Conservation (phyloP, 2,329 filamentous ascomycete species). For the Clonostachys rosea region DNA sequence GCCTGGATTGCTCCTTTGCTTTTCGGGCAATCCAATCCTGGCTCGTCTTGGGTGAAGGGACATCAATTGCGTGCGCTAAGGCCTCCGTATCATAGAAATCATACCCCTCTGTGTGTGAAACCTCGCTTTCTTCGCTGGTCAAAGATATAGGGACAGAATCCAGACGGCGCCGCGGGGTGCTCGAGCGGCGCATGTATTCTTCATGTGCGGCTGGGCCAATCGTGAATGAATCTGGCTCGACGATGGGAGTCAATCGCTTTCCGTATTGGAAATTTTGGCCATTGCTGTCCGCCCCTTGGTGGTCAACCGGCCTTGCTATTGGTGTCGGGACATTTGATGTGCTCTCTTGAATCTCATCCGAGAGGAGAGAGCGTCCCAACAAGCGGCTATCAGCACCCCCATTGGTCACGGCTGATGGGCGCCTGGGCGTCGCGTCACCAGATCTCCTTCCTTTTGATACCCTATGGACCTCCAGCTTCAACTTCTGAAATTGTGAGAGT, state of each 20-base stretch:
- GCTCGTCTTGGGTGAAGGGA: slow-evolving; percentile 22
- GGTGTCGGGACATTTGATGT: slow-evolving; percentile 60
- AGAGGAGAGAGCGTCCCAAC: background rate
- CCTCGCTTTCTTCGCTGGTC: slow-evolving; percentile 42
- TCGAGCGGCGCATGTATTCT: slow-evolving; percentile 14
- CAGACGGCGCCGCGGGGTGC: slow-evolving; percentile 34
- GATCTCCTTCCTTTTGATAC: background rate
- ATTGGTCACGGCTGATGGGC: slow-evolving; percentile 23
- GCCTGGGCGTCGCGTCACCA: slow-evolving; percentile 31
- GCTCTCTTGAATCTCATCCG: slow-evolving; percentile 38
- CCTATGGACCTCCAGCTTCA: background rate
- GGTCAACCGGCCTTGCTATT: slow-evolving; percentile 45
- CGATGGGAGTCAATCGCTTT: slow-evolving; percentile 38
- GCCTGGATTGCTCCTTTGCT: slow-evolving; percentile 1
- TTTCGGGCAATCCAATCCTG: background rate
- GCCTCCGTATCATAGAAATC: slow-evolving; percentile 62
- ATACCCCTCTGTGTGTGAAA: slow-evolving; percentile 54
- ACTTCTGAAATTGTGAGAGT: slow-evolving; percentile 2
- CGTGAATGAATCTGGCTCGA: slow-evolving; percentile 44
- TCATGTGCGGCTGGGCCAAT: slow-evolving; percentile 42
- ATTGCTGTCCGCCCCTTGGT: slow-evolving; percentile 7
- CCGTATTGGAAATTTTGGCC: slow-evolving; percentile 15
- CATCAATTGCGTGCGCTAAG: slow-evolving; percentile 45
- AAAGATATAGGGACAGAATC: slow-evolving; percentile 47
- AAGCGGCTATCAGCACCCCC: background rate